Percentiles rank a stretch among this genome's conserved stretches.
phyloP scores from a whole-genome alignment of 176 grass and related monocot genomes.

The Miscanthus lutarioriparius region DNA sequence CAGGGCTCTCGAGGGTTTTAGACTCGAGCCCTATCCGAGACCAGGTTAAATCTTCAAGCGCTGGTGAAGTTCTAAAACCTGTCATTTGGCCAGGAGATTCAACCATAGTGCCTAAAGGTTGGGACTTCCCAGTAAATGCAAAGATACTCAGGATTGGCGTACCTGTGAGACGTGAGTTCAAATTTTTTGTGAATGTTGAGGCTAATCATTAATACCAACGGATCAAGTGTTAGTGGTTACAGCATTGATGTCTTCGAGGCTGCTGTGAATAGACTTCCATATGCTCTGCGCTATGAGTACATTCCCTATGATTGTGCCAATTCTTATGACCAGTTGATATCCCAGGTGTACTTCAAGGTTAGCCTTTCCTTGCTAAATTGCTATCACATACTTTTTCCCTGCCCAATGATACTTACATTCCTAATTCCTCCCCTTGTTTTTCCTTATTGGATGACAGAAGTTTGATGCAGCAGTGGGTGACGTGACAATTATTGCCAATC shows the following conservation, averaged over 20 bases:
- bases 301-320: constrained; percentile 17
- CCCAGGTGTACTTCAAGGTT: constrained; percentile 54
- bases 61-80: constrained; percentile 11
- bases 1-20: constrained; percentile 19
- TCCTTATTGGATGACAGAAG: constrained; percentile 4
- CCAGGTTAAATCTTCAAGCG: background rate
- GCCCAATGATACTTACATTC: background rate
- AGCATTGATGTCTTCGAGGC: constrained; percentile 67
- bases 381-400: background rate
- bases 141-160: constrained; percentile 52
- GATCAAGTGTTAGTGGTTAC: constrained; percentile 42
- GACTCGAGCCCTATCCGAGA: background rate
- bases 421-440: background rate
- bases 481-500: constrained; percentile 43
- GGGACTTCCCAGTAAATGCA: constrained; percentile 47
- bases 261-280: constrained; percentile 42
- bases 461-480: constrained; percentile 64
- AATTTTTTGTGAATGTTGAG: constrained; percentile 55
- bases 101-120: constrained; percentile 44
- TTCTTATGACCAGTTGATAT: constrained; percentile 64
- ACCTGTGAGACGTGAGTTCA: constrained; percentile 43
- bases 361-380: constrained; percentile 1
- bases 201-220: constrained; percentile 17
- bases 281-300: constrained; percentile 48
- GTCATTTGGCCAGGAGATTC: constrained; percentile 57